Evolutionary conservation across 2,329 filamentous ascomycete species (phyloP), one percentile per base, ranked within the genome.

Genomic region (Pseudogymnoascus sp.): DNA sequence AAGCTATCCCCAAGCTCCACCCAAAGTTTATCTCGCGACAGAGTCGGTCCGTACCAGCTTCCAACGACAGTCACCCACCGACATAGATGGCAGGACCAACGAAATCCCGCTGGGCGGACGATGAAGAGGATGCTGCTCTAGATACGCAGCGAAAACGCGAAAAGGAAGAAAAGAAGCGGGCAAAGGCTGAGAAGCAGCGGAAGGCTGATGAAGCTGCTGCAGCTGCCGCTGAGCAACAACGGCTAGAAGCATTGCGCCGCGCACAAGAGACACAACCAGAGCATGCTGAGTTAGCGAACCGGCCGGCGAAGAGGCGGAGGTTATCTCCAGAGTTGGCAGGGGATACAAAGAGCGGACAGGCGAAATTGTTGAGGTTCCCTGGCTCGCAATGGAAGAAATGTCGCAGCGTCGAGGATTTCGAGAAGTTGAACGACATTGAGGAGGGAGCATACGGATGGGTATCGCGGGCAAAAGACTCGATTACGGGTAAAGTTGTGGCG

Each of bases 401-500:
- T 71, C 83, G 89, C 64, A 90, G 90, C 72, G 88, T 96, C 25
- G 89, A 93, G 71, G 88, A 91, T 71, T 99, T 93, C 77, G 90
- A 97, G 71, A 89, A 90, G 68, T 81, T 99, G 63, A 99, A 99
- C 75, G 90, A 95, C 73, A 99, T 99, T 70, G 95, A 97, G 75
- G 95, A 99, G 78, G 95, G 95, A 37, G 92, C 92, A 7, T 99
- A 99, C 75, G 95, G 95, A 52, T 93, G 88, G 84, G 95, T 99
- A 4, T 93, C 93, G 62, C 83, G 95, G 63, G 95, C 92, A 11
- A 87, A 82, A 65, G 88, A 96, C 69, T 80, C 83, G 33, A 78
- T 80, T 3, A 93, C 90, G 0, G 89, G 90, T 35, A 84, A 88
- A 63, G 83, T 99, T 5, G 93, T 97, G 18, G 95, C 95, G 12